Evolutionary conservation across 176 grass and related monocot species (phyloP), one percentile per base, ranked within the genome.

Genomic region (Pharus latifolius): DNA sequence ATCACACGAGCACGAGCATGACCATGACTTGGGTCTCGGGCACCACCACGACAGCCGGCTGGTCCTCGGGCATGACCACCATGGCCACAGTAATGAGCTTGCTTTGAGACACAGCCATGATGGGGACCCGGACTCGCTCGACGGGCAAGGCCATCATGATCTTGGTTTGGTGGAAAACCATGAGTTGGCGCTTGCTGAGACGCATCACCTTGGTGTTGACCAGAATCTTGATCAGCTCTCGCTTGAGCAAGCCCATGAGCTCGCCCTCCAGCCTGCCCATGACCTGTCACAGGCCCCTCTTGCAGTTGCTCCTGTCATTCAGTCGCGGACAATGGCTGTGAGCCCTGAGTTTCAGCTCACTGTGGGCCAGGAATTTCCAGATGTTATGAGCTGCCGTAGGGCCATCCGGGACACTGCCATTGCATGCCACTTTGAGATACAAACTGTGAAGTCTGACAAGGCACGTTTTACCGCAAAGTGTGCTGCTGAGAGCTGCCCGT

Each of bases 381-480:
- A 98, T 34, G 95, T 98, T 51, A 98, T 93, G 80, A 88, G 87
- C 56, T 98, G 95, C 57, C 90, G 90, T 49, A 75, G 95, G 49
- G 95, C 90, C 13, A 83, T 98, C 73, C 81, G 95, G n/a, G 81
- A 94, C 80, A 86, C 90, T 0, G 95, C 90, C 56, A 98, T 98
- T 15, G 81, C 84, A 44, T 98, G 95, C 78, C 95, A 93, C 67
- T 98, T 98, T 34, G 95, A 98, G 81, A 91, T 98, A 26, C 95
- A 98, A 67, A 98, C 95, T 0, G 95, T 98, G 32, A 98, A 98
- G 70, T 93, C 90, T 9, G 95, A 98, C 56, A 98, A 98, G 81
- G 60, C 72, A 1, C 78, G 90, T 2, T 98, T 98, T 72, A 98
- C 95, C 9, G 95, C 90, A 2, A 98, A 85, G 68, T 98, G 95